Evolutionary conservation across 2,329 filamentous ascomycete species (phyloP), one percentile per base, ranked within the genome.

Genomic region (Arthrobotrys conoides): DNA sequence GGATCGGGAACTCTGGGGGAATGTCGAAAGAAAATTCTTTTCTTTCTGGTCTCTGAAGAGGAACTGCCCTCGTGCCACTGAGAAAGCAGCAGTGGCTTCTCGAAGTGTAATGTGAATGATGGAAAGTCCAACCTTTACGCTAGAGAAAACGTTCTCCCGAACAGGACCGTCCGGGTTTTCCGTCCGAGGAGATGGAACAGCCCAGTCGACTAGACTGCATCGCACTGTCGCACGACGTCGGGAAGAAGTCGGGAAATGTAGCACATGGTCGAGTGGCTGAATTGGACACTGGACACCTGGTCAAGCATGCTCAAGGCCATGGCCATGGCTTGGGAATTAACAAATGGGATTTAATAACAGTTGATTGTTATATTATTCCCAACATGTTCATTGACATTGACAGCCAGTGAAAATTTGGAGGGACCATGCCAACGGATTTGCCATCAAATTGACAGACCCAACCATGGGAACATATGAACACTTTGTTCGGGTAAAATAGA

Each of bases 11-110:
- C 36, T 77, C 51, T 27, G 20, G 59, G 61, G 38, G 59, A 63
- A 61, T 64, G 24, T 44, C 36, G 63, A 71, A 57, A 63, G 63
- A 77, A 77, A 71, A 59, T 77, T 77, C 57, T 57, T 65, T 67
- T 24, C 57, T 67, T 24, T 36, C 1, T 14, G 27, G 33, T 46
- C 10, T 48, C 44, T 8, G 30, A 49, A 61, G 67, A 44, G 73
- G 67, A 22, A 36, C 30, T 51, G 30, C 24, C 41, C 66, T 71
- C 67, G 51, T 77, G 67, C 67, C 73, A 71, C 73, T 49, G 41
- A 71, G 72, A 27, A 61, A 46, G 24, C 59, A 59, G 46, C 30
- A 41, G 72, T 71, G 59, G 66, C 51, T 61, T 77, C 64, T 36
- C 16, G 49, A 66, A 59, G 61, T 77, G 67, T 67, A 70, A 27